Percentiles rank a stretch among this genome's conserved stretches.
phyloP scores from a whole-genome alignment of 768 basidiomycete genomes.

The Phallus indusiatus region DNA sequence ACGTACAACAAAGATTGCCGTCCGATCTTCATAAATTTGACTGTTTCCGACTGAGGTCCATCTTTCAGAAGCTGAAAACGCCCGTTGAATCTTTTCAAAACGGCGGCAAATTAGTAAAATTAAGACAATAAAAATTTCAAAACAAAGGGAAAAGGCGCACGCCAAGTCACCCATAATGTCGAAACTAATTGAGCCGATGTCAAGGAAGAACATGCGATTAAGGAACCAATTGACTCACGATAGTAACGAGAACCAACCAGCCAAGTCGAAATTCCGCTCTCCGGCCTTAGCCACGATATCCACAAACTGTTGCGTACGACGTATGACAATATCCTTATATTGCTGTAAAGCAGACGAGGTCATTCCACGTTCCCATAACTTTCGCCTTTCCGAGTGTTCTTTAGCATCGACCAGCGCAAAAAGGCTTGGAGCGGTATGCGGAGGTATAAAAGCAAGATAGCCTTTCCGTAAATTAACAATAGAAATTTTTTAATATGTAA shows the following conservation, averaged over 20 bases:
- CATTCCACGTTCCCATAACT: conserved; percentile 42
- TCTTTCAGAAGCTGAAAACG: conserved; percentile 27
- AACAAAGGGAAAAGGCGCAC: conserved; percentile 14
- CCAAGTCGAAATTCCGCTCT: neutral
- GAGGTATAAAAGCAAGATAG: neutral
- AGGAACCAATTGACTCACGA: neutral
- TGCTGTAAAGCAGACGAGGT: conserved; percentile 36
- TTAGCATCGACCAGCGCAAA: conserved; percentile 19
- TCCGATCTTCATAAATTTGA: conserved; percentile 34
- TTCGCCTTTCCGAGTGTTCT: conserved; percentile 37
- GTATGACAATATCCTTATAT: conserved; percentile 32
- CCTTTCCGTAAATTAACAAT: neutral
- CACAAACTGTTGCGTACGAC: conserved; percentile 31
- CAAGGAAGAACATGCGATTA: neutral
- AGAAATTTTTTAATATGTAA: neutral
- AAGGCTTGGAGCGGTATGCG: neutral
- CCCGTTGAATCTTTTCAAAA: conserved; percentile 27
- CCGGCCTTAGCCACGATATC: conserved; percentile 18
- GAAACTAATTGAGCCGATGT: conserved; percentile 17
- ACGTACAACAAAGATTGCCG: conserved; percentile 20
- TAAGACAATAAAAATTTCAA: neutral
- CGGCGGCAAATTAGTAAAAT: no score
- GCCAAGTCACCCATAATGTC: conserved; percentile 33
- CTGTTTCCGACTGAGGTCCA: conserved; percentile 26
- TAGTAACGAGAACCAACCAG: neutral